Conservation (phyloP, 768 basidiomycete genomes). For the Suillus fuscotomentosus region DNA sequence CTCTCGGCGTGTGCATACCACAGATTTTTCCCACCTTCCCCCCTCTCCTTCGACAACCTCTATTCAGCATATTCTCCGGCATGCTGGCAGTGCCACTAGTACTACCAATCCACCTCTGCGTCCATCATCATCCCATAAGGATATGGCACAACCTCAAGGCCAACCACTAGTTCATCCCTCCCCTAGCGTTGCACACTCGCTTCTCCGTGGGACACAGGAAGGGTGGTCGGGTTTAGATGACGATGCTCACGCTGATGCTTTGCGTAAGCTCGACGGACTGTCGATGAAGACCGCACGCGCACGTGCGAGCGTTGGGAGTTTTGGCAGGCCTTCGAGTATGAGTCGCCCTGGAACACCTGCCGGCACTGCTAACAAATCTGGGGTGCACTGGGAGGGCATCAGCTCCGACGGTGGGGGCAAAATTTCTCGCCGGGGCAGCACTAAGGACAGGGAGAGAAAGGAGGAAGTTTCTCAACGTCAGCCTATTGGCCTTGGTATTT, state of each 20-base stretch:
- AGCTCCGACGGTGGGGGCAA: slow-evolving; percentile 35
- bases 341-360: slow-evolving; percentile 78
- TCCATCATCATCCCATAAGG: slow-evolving; percentile 39
- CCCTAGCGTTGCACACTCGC: slow-evolving; percentile 77
- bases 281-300: slow-evolving; percentile 73
- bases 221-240: slow-evolving; percentile 89
- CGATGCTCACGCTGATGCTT: slow-evolving; percentile 84
- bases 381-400: slow-evolving; percentile 76
- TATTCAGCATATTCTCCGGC: slow-evolving; percentile 78
- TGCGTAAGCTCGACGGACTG: slow-evolving; percentile 91
- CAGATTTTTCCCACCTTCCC: slow-evolving; percentile 86
- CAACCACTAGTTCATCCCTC: slow-evolving; percentile 40
- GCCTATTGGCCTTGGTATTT: slow-evolving; percentile 34
- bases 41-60: slow-evolving; percentile 91
- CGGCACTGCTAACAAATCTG: slow-evolving; percentile 45
- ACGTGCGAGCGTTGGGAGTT: slow-evolving; percentile 73
- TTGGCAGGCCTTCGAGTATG: slow-evolving; percentile 60
- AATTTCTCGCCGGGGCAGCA: slow-evolving; percentile 35
- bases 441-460: slow-evolving; percentile 47
- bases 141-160: slow-evolving; percentile 29
- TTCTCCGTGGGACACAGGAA: slow-evolving; percentile 84
- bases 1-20: slow-evolving; percentile 62
- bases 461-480: slow-evolving; percentile 17
- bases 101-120: slow-evolving; percentile 35
- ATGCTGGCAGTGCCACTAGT: slow-evolving; percentile 43